Evolutionary conservation across 2,329 filamentous ascomycete species (phyloP).

Genomic region (Mariannaea elegans): DNA sequence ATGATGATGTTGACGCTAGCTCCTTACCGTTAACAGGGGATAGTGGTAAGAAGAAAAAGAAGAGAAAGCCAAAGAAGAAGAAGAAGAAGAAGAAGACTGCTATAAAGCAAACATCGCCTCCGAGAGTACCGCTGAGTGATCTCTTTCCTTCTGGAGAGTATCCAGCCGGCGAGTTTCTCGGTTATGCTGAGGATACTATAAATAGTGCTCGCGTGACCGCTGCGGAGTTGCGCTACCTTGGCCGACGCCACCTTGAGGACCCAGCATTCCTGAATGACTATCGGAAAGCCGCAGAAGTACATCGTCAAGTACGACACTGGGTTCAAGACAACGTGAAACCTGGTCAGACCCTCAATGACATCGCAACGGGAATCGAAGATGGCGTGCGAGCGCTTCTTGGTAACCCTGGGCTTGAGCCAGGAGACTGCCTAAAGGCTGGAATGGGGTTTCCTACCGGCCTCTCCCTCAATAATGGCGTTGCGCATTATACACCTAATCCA

Average conservation of each 20-base stretch:
- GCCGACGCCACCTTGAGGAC: conserved; percentile 40
- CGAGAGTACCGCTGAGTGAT: conserved; percentile 43
- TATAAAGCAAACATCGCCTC: conserved; percentile 44
- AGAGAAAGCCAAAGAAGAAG: conserved; percentile 28
- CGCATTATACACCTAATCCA: conserved; percentile 84
- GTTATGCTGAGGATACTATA: conserved; percentile 31
- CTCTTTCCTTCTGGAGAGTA: conserved; percentile 43
- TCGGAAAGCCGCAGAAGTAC: conserved; percentile 80
- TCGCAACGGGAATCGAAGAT: conserved; percentile 84
- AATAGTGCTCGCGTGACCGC: conserved; percentile 37
- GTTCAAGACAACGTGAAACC: conserved; percentile 81
- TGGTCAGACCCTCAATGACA: conserved; percentile 77
- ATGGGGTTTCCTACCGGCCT: conserved; percentile 87
- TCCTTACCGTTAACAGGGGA: conserved; percentile 32
- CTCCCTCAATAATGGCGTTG: conserved; percentile 81
- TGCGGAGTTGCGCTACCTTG: conserved; percentile 36
- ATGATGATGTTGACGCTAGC: conserved; percentile 31
- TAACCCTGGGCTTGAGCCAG: conserved; percentile 77
- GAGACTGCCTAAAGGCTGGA: conserved; percentile 77
- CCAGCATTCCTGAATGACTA: conserved; percentile 75
- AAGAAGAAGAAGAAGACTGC: conserved; percentile 41
- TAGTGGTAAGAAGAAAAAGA: conserved; percentile 40
- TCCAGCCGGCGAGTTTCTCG: conserved; percentile 40
- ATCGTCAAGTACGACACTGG: conserved; percentile 83
- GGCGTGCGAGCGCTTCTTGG: conserved; percentile 78